Evolutionary conservation across 345 rosid species (phyloP), one percentile per base, ranked within the genome.

Genomic region (Hibiscus trionum): DNA sequence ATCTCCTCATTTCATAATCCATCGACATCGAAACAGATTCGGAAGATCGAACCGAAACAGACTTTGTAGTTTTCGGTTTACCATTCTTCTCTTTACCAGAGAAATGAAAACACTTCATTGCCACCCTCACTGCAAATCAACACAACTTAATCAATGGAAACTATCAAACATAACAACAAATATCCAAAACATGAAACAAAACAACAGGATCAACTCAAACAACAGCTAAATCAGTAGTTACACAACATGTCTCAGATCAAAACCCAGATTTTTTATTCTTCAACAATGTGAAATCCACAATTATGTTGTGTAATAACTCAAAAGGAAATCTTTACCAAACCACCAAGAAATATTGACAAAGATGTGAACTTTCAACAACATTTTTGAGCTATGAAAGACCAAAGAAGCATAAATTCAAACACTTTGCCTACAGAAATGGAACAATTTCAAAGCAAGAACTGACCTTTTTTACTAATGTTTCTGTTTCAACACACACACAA

Each of bases 101-200:
- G 64, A 86, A 86, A 77, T 82, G 62, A 73, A 90, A 86, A 68
- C 97, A 94, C 86, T 86, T 88, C 97, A 94, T 90, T 52, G 73
- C 47, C 12, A 0, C 47, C 12, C 52, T 73, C 68, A 77, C 87
- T 88, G 81, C 82, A 72, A 3, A 76, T 31, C 60, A 35, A 73
- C 60, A 73, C 56, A 72, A 12, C 27, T 15, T 37, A 37, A 71
- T 71, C 14, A 26, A 7, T 9, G 69, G 71, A 21, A 88, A 88
- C 29, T 35, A 59, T 4, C 8, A n/a, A 17, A 55, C 5, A 33
- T 9, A 31, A 15, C 19, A 29, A 16, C 21, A 47, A 11, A 11
- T 2, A 47, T 47, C 16, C 52, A 46, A 1, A 46, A 46, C 50
- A 10, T 46, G 12, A 44, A 11, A 47, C 15, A 47, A 59, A 26